Evolutionary conservation across 495 filamentous ascomycete species (phyloP).

Genomic region (Penicillium paxilli): DNA sequence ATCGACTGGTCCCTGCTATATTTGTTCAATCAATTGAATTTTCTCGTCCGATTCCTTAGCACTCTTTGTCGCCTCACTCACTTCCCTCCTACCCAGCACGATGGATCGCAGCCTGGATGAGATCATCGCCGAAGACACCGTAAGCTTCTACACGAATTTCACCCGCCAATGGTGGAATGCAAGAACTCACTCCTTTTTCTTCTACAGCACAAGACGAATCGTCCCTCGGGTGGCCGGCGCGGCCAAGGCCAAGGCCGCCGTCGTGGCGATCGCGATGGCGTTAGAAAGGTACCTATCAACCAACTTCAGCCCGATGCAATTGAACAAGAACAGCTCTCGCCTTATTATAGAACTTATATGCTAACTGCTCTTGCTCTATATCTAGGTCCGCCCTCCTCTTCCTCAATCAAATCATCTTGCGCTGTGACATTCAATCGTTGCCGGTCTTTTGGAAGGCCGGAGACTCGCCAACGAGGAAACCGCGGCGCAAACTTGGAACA

Average conservation of each 20-base stretch:
- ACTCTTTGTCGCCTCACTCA: background rate
- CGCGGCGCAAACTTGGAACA: constrained; percentile 36
- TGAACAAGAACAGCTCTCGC: constrained; percentile 16
- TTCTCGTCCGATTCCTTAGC: background rate
- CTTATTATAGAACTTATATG: background rate
- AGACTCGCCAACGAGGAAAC: constrained; percentile 33
- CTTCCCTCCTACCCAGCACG: constrained; percentile 12
- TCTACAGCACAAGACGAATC: constrained; percentile 34
- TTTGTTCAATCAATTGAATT: background rate
- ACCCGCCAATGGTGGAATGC: background rate
- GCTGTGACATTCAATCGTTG: constrained; percentile 40
- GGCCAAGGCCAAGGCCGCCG: constrained; percentile 62
- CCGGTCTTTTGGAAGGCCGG: constrained; percentile 29
- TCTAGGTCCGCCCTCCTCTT: constrained; percentile 46
- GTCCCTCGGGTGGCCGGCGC: constrained; percentile 51
- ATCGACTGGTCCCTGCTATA: constrained; percentile 1
- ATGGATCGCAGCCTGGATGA: constrained; percentile 88
- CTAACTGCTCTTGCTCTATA: constrained; percentile 32
- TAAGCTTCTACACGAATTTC: constrained; percentile 39
- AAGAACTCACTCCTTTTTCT: background rate
- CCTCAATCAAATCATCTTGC: constrained; percentile 39
- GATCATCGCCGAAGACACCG: constrained; percentile 78
- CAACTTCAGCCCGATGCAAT: background rate
- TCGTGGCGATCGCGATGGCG: constrained; percentile 60
- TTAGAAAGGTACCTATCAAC: constrained; percentile 69